These are phyloP conservation scores for Lathyrus sativus DNA, from an alignment of 306 rosid species.

Conservation along the genomic window DNA sequence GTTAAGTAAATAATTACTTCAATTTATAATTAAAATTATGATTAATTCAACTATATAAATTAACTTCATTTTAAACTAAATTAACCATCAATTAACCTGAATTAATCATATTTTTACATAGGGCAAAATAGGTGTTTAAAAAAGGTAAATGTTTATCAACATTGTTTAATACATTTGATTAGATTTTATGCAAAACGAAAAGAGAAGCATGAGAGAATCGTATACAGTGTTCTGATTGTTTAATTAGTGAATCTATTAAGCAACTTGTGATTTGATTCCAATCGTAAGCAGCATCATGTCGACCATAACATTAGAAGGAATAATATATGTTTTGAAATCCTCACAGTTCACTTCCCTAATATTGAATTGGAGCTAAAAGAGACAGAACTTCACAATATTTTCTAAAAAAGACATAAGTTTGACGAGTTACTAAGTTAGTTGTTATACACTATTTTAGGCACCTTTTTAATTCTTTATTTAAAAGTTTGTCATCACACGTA, in stretches of 20 bases:
- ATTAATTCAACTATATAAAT: no score
- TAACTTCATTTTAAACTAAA: no score
- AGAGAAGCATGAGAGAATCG: not conserved
- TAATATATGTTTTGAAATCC: slow-evolving; percentile 3
- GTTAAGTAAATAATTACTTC: no score
- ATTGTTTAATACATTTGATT: no score
- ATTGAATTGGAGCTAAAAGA: not conserved
- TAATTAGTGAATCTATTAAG: slow-evolving; percentile 32
- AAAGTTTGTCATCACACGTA: not conserved
- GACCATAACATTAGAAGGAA: slow-evolving; percentile 24
- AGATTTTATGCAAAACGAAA: no score
- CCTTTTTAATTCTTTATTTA: not conserved
- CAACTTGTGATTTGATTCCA: slow-evolving; percentile 27
- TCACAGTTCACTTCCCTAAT: not conserved
- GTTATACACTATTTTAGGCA: no score
- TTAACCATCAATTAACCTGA: no score
- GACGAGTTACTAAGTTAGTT: no score
- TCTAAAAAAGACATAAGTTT: not conserved
- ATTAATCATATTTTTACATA: no score
- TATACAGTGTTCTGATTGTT: slow-evolving; percentile 9
- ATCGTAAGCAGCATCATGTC: slow-evolving; percentile 35
- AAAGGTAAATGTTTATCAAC: no score
- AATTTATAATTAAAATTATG: no score
- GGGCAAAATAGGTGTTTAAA: no score
- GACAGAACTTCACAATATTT: not conserved